Percentiles rank a stretch among this genome's conserved stretches.
phyloP scores from a whole-genome alignment of 306 rosid species.

The Ochetophila trinervis region DNA sequence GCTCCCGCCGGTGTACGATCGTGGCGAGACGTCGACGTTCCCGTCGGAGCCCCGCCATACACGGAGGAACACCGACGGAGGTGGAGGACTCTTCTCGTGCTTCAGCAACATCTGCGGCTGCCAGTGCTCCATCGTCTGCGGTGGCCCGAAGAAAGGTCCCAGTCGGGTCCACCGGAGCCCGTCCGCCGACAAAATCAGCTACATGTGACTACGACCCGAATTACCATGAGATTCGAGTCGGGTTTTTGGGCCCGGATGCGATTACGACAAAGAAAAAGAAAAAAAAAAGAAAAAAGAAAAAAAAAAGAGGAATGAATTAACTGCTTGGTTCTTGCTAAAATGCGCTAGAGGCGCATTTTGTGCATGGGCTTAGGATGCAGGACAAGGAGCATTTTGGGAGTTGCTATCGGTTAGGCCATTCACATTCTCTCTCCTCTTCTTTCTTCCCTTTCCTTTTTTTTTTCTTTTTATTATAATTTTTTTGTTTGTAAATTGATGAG shows the following conservation, averaged over 20 bases:
- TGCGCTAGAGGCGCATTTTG: too few species aligned
- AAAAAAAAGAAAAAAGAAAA: too few species aligned
- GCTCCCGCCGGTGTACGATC: constrained; percentile 61
- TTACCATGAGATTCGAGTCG: neutral
- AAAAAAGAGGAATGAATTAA: too few species aligned
- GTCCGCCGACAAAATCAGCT: constrained; percentile 36
- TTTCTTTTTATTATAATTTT: neutral
- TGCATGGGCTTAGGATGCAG: too few species aligned
- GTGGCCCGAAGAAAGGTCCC: constrained; percentile 34
- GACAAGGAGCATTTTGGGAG: too few species aligned
- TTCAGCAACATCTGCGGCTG: constrained; percentile 88
- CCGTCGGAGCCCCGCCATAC: constrained; percentile 20
- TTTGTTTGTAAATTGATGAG: neutral
- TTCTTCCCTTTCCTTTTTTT: neutral
- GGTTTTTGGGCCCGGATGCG: neutral
- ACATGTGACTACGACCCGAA: constrained; percentile 20
- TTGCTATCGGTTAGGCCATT: constrained; percentile 1
- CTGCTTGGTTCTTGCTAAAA: too few species aligned
- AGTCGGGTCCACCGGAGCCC: constrained; percentile 32
- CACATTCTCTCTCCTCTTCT: neutral
- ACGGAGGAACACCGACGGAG: constrained; percentile 49
- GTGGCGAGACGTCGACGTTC: constrained; percentile 41
- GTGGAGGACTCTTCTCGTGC: constrained; percentile 73
- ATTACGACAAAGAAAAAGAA: too few species aligned
- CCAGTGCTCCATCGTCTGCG: constrained; percentile 81